phyloP scores from a whole-genome alignment of 306 rosid genomes.

The Trifolium subterraneum region DNA sequence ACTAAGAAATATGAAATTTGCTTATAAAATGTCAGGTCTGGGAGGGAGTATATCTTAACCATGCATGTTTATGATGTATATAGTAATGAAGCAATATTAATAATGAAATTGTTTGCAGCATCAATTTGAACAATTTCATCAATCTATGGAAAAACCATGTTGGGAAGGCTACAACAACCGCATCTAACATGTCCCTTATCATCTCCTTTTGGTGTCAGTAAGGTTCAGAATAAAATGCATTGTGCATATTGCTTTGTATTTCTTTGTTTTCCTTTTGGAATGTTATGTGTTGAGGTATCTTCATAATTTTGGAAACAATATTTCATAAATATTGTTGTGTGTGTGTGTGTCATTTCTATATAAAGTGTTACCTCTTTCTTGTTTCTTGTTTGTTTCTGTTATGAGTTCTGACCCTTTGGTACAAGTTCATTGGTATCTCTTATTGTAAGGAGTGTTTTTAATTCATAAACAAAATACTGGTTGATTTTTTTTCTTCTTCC shows the following conservation, averaged over 20 bases:
- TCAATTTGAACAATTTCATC: conserved; percentile 63
- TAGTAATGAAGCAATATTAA: background rate
- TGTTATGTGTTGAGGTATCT: conserved; percentile 53
- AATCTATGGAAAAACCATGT: conserved; percentile 56
- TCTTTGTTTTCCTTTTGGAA: conserved; percentile 56
- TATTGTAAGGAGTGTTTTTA: conserved; percentile 9
- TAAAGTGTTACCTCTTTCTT: conserved; percentile 31
- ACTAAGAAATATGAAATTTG: too few species aligned
- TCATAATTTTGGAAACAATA: conserved; percentile 43
- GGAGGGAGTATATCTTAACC: too few species aligned
- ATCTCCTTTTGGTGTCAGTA: conserved; percentile 36
- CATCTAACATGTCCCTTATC: conserved; percentile 33
- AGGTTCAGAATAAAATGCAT: conserved; percentile 45
- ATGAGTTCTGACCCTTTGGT: conserved; percentile 22
- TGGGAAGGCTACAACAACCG: conserved; percentile 67
- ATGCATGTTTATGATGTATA: background rate
- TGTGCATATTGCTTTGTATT: conserved; percentile 37
- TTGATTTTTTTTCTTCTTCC: background rate
- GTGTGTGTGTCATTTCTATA: conserved; percentile 35
- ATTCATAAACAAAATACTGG: conserved; percentile 6
- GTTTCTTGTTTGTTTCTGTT: conserved; percentile 31
- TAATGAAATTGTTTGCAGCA: conserved; percentile 51
- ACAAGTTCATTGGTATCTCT: background rate
- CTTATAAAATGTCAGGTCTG: too few species aligned
- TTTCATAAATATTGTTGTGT: conserved; percentile 42